Conservation (phyloP, 495 filamentous ascomycete species). For the Daldinia concentrica region DNA sequence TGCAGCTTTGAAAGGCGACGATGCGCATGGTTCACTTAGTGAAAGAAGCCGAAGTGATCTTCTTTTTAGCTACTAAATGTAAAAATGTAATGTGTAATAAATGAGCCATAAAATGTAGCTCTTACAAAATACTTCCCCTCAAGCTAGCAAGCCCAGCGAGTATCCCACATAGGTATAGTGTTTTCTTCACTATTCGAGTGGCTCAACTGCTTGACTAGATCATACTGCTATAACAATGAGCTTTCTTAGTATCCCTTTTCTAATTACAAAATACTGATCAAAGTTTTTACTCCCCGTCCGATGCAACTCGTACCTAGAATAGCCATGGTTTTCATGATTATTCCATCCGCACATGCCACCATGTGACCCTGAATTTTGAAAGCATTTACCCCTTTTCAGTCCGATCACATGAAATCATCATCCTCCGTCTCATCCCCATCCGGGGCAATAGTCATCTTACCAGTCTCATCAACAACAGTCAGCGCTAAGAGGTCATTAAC, state of each 20-base stretch:
- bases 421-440: constrained; percentile 59
- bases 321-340: neutral
- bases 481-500: constrained; percentile 54
- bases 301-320: neutral
- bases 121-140: neutral
- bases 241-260: neutral
- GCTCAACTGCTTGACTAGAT: neutral
- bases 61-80: neutral
- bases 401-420: constrained; percentile 54
- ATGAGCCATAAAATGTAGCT: neutral
- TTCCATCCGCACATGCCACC: neutral
- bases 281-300: neutral
- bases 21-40: neutral
- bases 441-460: constrained; percentile 38
- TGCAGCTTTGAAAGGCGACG: neutral
- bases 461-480: constrained; percentile 49
- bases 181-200: neutral
- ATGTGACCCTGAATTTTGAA: neutral
- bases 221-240: neutral
- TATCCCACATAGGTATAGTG: neutral
- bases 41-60: too few relatives aligned
- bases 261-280: neutral
- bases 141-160: neutral
- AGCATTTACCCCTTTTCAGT: neutral
- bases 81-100: neutral